Percentiles rank a stretch among this genome's conserved stretches.
These are phyloP conservation scores for Globisporangium radiosum DNA, from an alignment of 352 stramenopile species.

Conservation along the genomic window DNA sequence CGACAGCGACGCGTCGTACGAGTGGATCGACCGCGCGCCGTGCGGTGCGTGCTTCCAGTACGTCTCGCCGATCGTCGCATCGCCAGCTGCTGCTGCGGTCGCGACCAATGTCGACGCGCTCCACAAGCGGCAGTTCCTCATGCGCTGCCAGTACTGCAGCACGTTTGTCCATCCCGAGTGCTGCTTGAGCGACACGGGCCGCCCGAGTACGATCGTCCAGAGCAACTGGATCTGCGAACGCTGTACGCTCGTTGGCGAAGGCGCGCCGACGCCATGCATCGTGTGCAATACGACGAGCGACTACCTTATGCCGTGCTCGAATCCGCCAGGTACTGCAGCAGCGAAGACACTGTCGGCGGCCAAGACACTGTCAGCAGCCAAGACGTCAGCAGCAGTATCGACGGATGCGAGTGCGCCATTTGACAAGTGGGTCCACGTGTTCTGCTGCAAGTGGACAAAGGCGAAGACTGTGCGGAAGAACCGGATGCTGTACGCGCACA, in stretches of 20 bases:
- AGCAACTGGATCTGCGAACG: slow-evolving; percentile 86
- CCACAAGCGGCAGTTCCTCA: slow-evolving; percentile 71
- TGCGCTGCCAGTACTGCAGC: slow-evolving; percentile 84
- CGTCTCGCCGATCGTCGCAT: slow-evolving; percentile 34
- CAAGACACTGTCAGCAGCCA: neutral
- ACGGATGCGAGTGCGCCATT: slow-evolving; percentile 3
- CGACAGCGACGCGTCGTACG: slow-evolving; percentile 10
- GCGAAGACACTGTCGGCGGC: neutral
- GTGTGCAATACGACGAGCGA: slow-evolving; percentile 62
- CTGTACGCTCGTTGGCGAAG: slow-evolving; percentile 47
- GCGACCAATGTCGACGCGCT: slow-evolving; percentile 39
- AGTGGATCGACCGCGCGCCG: slow-evolving; percentile 66
- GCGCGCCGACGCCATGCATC: slow-evolving; percentile 35
- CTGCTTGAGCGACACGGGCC: slow-evolving; percentile 64
- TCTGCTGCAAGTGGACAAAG: slow-evolving; percentile 75
- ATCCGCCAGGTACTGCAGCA: slow-evolving; percentile 12
- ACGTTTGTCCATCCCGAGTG: slow-evolving; percentile 78
- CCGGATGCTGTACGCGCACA: slow-evolving; percentile 51
- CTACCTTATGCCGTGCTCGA: slow-evolving; percentile 76
- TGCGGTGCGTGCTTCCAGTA: slow-evolving; percentile 79
- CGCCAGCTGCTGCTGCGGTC: no score
- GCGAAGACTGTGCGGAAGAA: slow-evolving; percentile 54
- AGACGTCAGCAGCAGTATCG: slow-evolving; percentile 1
- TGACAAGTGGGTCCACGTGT: slow-evolving; percentile 70
- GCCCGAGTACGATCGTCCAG: slow-evolving; percentile 42